phyloP scores from a whole-genome alignment of 441 rosid genomes.

The Omphalea diandra region DNA sequence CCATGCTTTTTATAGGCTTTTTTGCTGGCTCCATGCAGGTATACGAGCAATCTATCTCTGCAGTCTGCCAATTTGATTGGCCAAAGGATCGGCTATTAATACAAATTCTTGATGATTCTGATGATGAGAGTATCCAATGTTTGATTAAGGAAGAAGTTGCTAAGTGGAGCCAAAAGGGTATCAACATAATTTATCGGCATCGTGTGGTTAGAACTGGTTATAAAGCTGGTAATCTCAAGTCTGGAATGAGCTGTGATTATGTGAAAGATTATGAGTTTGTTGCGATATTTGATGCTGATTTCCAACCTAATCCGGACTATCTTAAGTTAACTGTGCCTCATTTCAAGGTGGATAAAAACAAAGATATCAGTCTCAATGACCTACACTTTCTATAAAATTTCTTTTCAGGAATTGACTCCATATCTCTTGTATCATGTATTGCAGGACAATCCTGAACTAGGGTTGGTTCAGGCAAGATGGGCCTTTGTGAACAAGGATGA shows the following conservation, averaged over 20 bases:
- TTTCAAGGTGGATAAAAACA: slow-evolving; percentile 60
- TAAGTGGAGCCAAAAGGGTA: slow-evolving; percentile 76
- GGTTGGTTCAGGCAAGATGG: slow-evolving; percentile 95
- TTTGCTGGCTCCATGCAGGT: slow-evolving; percentile 50
- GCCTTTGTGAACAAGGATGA: slow-evolving; percentile 88
- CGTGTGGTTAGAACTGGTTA: slow-evolving; percentile 83
- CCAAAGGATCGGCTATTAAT: slow-evolving; percentile 73
- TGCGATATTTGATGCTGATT: slow-evolving; percentile 91
- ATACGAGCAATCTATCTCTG: slow-evolving; percentile 87
- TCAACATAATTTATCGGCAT: slow-evolving; percentile 77
- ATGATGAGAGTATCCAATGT: slow-evolving; percentile 70
- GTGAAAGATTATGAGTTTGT: slow-evolving; percentile 76
- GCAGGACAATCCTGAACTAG: slow-evolving; percentile 83
- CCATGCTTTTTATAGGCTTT: slow-evolving; percentile 16
- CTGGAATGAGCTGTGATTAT: slow-evolving; percentile 88
- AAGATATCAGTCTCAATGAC: background rate
- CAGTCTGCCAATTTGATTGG: slow-evolving; percentile 93
- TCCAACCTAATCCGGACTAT: slow-evolving; percentile 79
- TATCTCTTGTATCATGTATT: slow-evolving; percentile 16
- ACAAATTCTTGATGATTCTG: slow-evolving; percentile 91
- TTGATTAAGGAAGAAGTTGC: slow-evolving; percentile 67
- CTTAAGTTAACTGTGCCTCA: slow-evolving; percentile 81
- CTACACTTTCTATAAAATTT: background rate
- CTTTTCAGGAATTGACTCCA: background rate
- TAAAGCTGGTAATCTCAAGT: slow-evolving; percentile 97